Percentiles rank a stretch among this genome's conserved stretches.
Evolutionary conservation across 2,329 filamentous ascomycete genomes (phyloP).

Genomic region (Trichoderma atrobrunneum): DNA sequence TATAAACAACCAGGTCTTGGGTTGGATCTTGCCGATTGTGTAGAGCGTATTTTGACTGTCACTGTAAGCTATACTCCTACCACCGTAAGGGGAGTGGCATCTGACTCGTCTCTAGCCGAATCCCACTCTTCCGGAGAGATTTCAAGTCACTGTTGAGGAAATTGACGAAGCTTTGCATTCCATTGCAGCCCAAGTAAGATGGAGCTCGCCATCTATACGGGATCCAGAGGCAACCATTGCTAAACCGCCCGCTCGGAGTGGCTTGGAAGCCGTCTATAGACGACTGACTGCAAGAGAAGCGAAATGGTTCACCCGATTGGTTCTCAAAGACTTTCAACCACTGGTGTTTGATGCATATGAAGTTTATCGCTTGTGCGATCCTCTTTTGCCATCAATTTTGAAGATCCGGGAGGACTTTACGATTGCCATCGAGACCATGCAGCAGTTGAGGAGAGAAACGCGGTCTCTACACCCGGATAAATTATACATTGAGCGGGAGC

Average conservation of each 20-base stretch:
- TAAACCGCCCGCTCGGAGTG: constrained; percentile 36
- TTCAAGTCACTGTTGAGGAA: constrained; percentile 64
- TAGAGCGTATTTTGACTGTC: constrained; percentile 60
- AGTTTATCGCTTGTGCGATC: constrained; percentile 62
- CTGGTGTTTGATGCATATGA: constrained; percentile 57
- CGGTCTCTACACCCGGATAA: constrained; percentile 19
- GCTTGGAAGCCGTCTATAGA: constrained; percentile 56
- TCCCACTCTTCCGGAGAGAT: constrained; percentile 28
- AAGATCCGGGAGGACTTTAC: constrained; percentile 67
- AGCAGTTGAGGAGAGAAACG: constrained; percentile 28
- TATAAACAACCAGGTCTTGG: constrained; percentile 59
- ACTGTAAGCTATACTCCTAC: constrained; percentile 46
- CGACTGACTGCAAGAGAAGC: constrained; percentile 65
- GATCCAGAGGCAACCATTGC: constrained; percentile 29
- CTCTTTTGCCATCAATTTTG: constrained; percentile 66
- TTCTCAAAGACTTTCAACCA: constrained; percentile 74
- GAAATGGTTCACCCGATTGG: constrained; percentile 82
- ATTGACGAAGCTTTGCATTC: constrained; percentile 64
- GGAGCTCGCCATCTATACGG: constrained; percentile 65
- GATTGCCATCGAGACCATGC: constrained; percentile 56
- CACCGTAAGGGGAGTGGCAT: neutral
- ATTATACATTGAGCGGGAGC: constrained; percentile 20
- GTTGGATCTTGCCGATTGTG: constrained; percentile 68
- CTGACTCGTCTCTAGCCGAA: constrained; percentile 43
- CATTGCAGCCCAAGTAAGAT: constrained; percentile 66